Base-by-base conservation (phyloP, 2,329 filamentous ascomycete species). In the Dothiorella sarmentorum region DNA sequence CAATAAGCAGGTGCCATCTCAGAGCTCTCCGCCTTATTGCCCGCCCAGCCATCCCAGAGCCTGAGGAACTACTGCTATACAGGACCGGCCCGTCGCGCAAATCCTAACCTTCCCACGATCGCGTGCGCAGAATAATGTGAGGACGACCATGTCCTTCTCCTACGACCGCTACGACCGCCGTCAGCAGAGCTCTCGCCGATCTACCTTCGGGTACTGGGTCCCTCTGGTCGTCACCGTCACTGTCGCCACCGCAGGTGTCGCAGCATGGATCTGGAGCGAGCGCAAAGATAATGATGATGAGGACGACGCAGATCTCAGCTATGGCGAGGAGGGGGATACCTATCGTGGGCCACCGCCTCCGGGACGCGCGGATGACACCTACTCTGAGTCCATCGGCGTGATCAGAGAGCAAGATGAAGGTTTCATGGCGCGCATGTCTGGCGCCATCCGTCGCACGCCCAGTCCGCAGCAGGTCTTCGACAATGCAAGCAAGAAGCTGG, bases 261-360 rank as follows among this genome's bases (percentile, higher is more conserved):
- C 87, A 55, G 91, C 91, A 59, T 97, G 93, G 93, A 85, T 92
- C 61, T 96, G 91, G 91, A 95, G 89, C 72, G 91, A 96, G 76
- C 87, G 90, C 68, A 85, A 82, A 29, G 87, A 91, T 26, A 82
- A 85, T 56, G 81, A 84, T 59, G 81, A 85, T 62, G 79, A 81
- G 56, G 76, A 78, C 57, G 43, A 61, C 27, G 63, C 63, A 35
- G 63, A 67, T 52, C 61, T 64, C 35, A 68, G 62, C 60, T 60
- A 60, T 18, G 58, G 58, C 18, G 58, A 60, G 24, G 38, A 35
- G 31, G 49, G 24, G 22, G 11, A 26, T 29, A 29, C 33, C 18
- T 53, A 40, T 38, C 49, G 49, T 18, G 9, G 22, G 11, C 26
- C 18, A 7, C 65, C 67, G 3, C 59, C 58, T 15, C 69, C 73